Evolutionary conservation across 805 yeast genomes (phyloP).

Genomic region (Kuraishia cidri): DNA sequence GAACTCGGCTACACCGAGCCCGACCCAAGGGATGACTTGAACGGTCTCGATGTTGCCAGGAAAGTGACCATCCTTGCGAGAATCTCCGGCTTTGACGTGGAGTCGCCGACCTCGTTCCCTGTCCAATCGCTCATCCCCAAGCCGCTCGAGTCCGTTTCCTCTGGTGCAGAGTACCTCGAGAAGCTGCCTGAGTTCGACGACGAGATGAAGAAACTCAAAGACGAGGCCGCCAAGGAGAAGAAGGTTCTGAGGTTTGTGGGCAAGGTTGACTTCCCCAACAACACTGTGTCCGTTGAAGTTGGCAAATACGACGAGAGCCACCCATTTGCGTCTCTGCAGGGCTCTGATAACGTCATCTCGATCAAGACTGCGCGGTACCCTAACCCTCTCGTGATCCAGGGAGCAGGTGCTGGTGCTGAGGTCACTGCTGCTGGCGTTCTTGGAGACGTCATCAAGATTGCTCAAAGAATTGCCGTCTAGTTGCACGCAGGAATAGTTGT

Average conservation of each 20-base stretch:
- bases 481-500: too few relatives aligned
- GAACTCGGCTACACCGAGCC: constrained; percentile 96
- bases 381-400: constrained; percentile 91
- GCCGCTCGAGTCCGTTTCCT: constrained; percentile 62
- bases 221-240: constrained; percentile 70
- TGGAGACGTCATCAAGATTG: constrained; percentile 88
- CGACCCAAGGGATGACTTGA: constrained; percentile 97
- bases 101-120: constrained; percentile 87
- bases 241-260: constrained; percentile 95
- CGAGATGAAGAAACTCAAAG: constrained; percentile 69
- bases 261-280: constrained; percentile 66
- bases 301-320: constrained; percentile 82
- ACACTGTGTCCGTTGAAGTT: constrained; percentile 75
- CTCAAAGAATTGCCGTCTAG: constrained; percentile 60
- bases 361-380: constrained; percentile 87
- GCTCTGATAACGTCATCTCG: constrained; percentile 92
- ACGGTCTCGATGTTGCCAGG: constrained; percentile 97
- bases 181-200: constrained; percentile 78
- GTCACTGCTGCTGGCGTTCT: constrained; percentile 77
- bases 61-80: constrained; percentile 95
- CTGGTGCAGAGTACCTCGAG: constrained; percentile 72
- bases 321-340: constrained; percentile 93
- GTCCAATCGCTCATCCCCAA: constrained; percentile 91
- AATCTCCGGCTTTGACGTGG: constrained; percentile 77
- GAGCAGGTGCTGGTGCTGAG: constrained; percentile 88